Evolutionary conservation across 345 rosid genomes (phyloP).

Genomic region (Lepidium didymum): DNA sequence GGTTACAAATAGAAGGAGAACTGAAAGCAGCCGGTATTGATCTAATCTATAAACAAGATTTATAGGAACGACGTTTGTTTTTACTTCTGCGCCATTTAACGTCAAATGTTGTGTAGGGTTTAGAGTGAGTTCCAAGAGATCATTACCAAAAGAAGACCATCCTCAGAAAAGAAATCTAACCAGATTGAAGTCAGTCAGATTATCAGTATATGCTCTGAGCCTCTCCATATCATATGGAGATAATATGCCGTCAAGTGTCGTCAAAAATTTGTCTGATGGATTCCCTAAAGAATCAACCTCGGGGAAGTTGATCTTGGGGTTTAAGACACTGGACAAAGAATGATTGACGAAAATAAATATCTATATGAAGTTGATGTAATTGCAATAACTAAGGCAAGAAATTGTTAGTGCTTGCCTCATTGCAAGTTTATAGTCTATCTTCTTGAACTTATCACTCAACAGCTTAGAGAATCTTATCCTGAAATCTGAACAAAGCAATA

Average conservation of each 20-base stretch:
- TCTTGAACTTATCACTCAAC: constrained; percentile 46
- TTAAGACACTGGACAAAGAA: constrained; percentile 55
- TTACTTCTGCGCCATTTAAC: neutral
- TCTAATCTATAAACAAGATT: neutral
- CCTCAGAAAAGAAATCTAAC: constrained; percentile 34
- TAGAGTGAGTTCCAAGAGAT: neutral
- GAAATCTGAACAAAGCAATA: constrained; percentile 49
- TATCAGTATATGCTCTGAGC: constrained; percentile 59
- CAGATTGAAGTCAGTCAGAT: constrained; percentile 57
- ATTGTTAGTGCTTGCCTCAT: constrained; percentile 56
- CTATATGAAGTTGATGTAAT: neutral
- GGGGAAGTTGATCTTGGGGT: constrained; percentile 68
- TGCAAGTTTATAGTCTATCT: constrained; percentile 86
- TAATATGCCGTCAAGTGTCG: constrained; percentile 35
- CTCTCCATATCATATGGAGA: constrained; percentile 67
- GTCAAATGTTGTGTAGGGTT: neutral
- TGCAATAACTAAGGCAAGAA: neutral
- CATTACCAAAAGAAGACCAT: neutral
- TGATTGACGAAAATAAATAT: neutral
- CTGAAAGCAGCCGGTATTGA: neutral
- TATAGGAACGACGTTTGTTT: neutral
- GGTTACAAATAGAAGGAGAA: neutral
- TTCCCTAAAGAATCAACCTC: constrained; percentile 31
- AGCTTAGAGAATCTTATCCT: constrained; percentile 58
- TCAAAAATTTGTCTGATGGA: constrained; percentile 45